phyloP scores from a whole-genome alignment of 176 grass and related monocot species.

The Tillandsia leiboldiana region DNA sequence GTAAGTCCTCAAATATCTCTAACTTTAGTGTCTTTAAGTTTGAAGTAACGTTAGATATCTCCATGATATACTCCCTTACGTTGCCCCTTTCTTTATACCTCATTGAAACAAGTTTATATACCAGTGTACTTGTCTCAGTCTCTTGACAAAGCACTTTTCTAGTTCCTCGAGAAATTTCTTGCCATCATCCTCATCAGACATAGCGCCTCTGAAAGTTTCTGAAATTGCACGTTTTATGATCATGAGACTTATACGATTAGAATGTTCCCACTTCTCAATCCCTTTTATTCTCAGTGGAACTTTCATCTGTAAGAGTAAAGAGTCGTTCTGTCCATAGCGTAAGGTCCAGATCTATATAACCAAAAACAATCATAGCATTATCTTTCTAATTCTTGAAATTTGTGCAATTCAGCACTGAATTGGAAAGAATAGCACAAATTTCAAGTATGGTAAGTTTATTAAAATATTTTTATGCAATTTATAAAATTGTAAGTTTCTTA shows the following conservation, averaged over 20 bases:
- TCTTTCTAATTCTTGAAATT: constrained; percentile 1
- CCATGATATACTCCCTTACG: background rate
- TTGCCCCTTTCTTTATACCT: background rate
- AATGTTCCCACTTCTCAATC: background rate
- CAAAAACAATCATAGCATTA: background rate
- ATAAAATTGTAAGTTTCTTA: too few species aligned
- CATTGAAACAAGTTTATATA: background rate
- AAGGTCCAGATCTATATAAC: background rate
- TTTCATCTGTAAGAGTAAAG: background rate
- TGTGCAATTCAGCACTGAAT: background rate
- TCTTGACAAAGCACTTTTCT: background rate
- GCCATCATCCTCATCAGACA: background rate
- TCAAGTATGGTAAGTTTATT: too few species aligned
- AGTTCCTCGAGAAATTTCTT: background rate
- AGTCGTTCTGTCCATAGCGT: background rate
- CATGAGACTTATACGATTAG: background rate
- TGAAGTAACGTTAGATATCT: too few species aligned
- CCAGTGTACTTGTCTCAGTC: background rate
- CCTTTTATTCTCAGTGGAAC: background rate
- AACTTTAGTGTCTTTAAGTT: background rate
- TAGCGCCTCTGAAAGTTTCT: background rate
- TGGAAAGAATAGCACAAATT: background rate
- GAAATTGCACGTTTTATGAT: background rate
- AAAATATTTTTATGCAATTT: too few species aligned
- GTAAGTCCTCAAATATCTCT: background rate